Evolutionary conservation across 306 rosid species (phyloP), one percentile per base, ranked within the genome.

Genomic region (Quercus alba): DNA sequence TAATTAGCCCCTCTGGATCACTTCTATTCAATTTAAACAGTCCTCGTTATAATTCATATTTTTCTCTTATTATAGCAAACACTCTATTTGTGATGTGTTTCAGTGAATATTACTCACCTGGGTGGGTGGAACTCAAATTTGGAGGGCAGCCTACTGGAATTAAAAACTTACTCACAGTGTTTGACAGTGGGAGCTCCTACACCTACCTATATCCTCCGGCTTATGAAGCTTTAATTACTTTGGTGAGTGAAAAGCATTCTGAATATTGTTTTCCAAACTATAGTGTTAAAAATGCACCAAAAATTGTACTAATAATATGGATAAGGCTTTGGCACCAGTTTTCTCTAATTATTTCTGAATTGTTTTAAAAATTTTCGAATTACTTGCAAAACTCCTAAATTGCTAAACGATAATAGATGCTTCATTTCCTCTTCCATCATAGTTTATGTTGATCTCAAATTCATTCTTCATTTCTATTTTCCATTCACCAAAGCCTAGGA

Each of bases 111-210:
- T 95, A 95, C 88, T 83, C 99, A 5, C 94, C 97, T 17, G 99
- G 93, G 46, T 77, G 55, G 64, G 95, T 90, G 31, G 99, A 91
- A 64, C 92, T 94, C 57, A 79, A 84, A 68, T 79, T 86, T 20
- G 97, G 90, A 26, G 92, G 96, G 73, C 89, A 85, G 81, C 51
- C 82, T n/a, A 87, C 83, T 19, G 94, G 87, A 26, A 64, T 85
- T n/a, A 85, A 81, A 72, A 73, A 70, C 77, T 72, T 88, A 14
- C 30, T 69, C 23, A 82, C 79, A 56, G 82, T 87, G 80, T 94
- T 94, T 76, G 99, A 95, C 84, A 91, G 92, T n/a, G 99, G 98
- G 21, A 85, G 93, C 88, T 86, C 99, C 63, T 91, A 93, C 87
- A 93, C 97, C 56, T 95, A 91, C 81, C 84, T 95, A 79, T 86